These are phyloP conservation scores for Triglochin maritima DNA, from an alignment of 106 monocot species.

Conservation along the genomic window DNA sequence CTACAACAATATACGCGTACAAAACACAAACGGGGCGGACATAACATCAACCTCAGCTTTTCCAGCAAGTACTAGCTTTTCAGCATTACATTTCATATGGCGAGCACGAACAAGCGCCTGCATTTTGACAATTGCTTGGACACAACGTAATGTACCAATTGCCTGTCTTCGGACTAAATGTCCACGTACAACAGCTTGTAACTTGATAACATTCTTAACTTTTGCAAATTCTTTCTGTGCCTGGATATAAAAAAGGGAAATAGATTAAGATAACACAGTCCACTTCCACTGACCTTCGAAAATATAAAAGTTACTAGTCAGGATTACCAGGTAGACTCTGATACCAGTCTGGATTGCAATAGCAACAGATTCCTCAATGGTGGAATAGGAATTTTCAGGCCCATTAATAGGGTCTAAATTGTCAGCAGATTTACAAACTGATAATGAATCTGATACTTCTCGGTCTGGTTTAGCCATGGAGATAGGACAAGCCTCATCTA, in stretches of 20 bases:
- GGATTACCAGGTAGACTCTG: slow-evolving; percentile 61
- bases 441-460: background rate
- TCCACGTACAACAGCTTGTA: slow-evolving; percentile 88
- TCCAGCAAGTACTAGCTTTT: background rate
- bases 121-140: slow-evolving; percentile 75
- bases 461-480: slow-evolving; percentile 4
- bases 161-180: slow-evolving; percentile 68
- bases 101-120: slow-evolving; percentile 66
- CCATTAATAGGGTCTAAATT: slow-evolving; percentile 1
- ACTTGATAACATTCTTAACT: slow-evolving; percentile 53
- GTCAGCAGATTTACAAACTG: slow-evolving; percentile 1
- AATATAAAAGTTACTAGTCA: background rate
- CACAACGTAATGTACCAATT: slow-evolving; percentile 65
- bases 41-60: background rate
- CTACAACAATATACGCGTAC: no score
- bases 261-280: background rate
- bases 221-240: slow-evolving; percentile 27
- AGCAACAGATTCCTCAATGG: slow-evolving; percentile 29
- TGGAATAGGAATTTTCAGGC: background rate
- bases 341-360: slow-evolving; percentile 62
- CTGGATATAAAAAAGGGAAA: background rate
- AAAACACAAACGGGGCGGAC: background rate
- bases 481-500: slow-evolving; percentile 8
- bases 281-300: background rate
- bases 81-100: slow-evolving; percentile 2